A percentile compares a stretch with the other conserved stretches of the same genome.
phyloP scores from a whole-genome alignment of 2,329 filamentous ascomycete genomes.

The Beauveria asiatica region DNA sequence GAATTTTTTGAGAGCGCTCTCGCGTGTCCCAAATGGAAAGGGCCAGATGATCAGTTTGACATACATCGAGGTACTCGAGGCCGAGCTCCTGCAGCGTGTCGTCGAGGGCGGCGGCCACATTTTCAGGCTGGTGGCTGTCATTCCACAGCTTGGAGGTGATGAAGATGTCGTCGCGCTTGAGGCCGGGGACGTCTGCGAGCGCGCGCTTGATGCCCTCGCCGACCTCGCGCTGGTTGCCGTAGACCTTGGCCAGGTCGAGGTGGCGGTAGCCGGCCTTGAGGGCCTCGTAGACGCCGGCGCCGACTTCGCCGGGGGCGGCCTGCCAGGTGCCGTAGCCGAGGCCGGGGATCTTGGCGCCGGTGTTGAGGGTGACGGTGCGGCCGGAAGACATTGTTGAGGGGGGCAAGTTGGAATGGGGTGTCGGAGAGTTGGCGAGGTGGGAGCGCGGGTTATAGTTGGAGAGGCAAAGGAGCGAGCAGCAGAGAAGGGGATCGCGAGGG shows the following conservation, averaged over 20 bases:
- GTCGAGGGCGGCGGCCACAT: conserved; percentile 47
- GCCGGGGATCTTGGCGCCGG: conserved; percentile 52
- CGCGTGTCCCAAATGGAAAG: neutral
- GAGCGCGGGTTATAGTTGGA: too few relatives aligned
- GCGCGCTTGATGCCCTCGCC: conserved; percentile 45
- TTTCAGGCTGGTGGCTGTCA: conserved; percentile 51
- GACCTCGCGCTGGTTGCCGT: conserved; percentile 57
- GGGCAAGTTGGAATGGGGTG: neutral
- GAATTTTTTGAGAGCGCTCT: too few relatives aligned
- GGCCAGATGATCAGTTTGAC: conserved; percentile 9
- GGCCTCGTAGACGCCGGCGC: conserved; percentile 54
- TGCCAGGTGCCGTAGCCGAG: conserved; percentile 56
- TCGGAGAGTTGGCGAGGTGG: neutral
- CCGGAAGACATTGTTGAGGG: conserved; percentile 46
- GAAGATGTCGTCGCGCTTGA: conserved; percentile 49
- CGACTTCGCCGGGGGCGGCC: conserved; percentile 55
- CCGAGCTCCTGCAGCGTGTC: conserved; percentile 47
- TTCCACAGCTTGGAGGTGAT: conserved; percentile 60
- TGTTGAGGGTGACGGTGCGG: conserved; percentile 44
- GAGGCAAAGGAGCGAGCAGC: too few relatives aligned
- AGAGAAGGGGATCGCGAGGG: neutral
- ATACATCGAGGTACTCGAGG: conserved; percentile 48
- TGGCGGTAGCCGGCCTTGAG: conserved; percentile 57
- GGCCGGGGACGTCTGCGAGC: conserved; percentile 36
- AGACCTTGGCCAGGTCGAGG: conserved; percentile 45